A percentile compares a stretch with the other conserved stretches of the same genome.
These are phyloP conservation scores for Hyaloperonospora arabidopsidis DNA, from an alignment of 352 stramenopile species.

Conservation along the genomic window DNA sequence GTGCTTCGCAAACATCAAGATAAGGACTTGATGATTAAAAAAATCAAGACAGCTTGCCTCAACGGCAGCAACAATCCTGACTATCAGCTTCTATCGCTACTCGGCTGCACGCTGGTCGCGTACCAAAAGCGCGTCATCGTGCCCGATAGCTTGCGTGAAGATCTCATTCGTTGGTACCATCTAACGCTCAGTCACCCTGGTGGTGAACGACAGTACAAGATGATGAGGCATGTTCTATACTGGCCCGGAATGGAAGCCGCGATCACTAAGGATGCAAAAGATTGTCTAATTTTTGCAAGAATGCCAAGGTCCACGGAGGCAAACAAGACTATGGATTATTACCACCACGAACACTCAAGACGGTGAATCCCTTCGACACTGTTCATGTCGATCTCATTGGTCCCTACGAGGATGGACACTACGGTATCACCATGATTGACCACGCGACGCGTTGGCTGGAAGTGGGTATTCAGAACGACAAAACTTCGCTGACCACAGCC, in stretches of 20 bases:
- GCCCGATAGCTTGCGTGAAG: too few relatives aligned
- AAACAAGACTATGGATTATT: conserved; percentile 1
- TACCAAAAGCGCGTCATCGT: conserved; percentile 5
- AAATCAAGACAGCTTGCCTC: conserved; percentile 4
- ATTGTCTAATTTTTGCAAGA: conserved; percentile 3
- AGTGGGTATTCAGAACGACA: neutral
- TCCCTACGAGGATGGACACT: too few relatives aligned
- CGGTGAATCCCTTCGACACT: too few relatives aligned
- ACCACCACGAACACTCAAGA: neutral
- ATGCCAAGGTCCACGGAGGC: neutral
- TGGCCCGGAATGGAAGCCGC: neutral
- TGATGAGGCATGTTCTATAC: too few relatives aligned
- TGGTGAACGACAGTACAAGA: too few relatives aligned
- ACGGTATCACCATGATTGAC: too few relatives aligned
- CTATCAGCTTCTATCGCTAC: conserved; percentile 7
- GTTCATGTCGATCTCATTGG: too few relatives aligned
- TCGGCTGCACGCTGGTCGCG: neutral
- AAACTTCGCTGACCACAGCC: neutral
- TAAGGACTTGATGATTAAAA: neutral
- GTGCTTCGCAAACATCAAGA: conserved; percentile 6
- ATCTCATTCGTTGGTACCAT: too few relatives aligned
- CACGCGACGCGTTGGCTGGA: too few relatives aligned
- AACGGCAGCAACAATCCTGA: conserved; percentile 9
- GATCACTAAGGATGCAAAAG: conserved; percentile 1
- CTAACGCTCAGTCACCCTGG: too few relatives aligned